Evolutionary conservation across 2,329 filamentous ascomycete species (phyloP).

Genomic region (Sarocladium oryzae): DNA sequence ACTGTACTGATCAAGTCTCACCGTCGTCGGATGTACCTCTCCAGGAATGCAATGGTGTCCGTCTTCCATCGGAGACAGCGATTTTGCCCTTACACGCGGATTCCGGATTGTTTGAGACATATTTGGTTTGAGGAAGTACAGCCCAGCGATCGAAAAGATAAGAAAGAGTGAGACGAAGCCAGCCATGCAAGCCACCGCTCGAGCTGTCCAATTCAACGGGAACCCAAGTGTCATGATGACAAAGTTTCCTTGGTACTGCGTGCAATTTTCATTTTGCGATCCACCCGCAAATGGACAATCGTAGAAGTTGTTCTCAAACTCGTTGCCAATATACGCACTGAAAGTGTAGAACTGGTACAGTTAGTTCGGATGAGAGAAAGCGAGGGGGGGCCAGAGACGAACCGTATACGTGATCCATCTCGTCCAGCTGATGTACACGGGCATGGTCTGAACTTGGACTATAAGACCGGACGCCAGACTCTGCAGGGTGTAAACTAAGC

Average conservation of each 20-base stretch:
- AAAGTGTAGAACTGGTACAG: constrained; percentile 65
- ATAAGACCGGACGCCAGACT: constrained; percentile 71
- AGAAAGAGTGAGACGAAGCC: constrained; percentile 60
- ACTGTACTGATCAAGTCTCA: constrained; percentile 57
- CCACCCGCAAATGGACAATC: constrained; percentile 56
- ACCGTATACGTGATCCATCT: constrained; percentile 60
- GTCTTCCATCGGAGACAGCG: not conserved
- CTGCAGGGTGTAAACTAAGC: constrained; percentile 66
- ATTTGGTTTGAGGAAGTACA: constrained; percentile 52
- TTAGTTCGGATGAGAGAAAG: not conserved
- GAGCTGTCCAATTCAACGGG: constrained; percentile 57
- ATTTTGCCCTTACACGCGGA: not conserved
- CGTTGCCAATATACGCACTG: constrained; percentile 63
- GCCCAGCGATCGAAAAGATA: constrained; percentile 49
- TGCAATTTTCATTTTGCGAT: not conserved
- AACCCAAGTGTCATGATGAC: constrained; percentile 64
- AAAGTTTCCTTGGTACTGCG: constrained; percentile 42
- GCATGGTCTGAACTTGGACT: constrained; percentile 65
- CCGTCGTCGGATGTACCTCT: constrained; percentile 50
- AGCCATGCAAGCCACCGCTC: constrained; percentile 56
- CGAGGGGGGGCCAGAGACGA: constrained; percentile 15
- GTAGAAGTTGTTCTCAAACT: constrained; percentile 66
- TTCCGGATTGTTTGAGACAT: not conserved
- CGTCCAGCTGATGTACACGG: constrained; percentile 68
- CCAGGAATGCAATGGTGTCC: not conserved